Base-by-base conservation (phyloP, 2,329 filamentous ascomycete genomes). In the Leptodontidium sp. region DNA sequence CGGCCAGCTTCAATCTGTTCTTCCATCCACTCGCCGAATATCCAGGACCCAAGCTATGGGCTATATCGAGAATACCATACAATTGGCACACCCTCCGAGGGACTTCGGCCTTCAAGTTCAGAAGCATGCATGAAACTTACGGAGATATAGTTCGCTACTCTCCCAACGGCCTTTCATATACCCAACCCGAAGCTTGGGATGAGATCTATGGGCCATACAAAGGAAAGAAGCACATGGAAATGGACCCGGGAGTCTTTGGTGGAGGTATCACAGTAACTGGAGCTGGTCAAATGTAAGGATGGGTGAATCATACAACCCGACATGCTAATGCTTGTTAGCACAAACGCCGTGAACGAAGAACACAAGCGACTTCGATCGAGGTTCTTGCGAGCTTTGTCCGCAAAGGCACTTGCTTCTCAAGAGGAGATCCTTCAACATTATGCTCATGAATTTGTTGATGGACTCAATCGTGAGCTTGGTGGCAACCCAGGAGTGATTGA, bases 1-100 rank as follows among this genome's bases (percentile, higher is more conserved):
- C 26, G 49, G 29, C 45, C 7, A 67, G 68, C 45, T 73, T 74
- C 32, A 63, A 69, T 29, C 17, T 71, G 1, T 68, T 55, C 26
- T 74, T 75, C 45, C 77, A 80, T 50, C 79, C 77, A 2, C 70
- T 77, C 1, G 72, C 75, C 8, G 75, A 75, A 24, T 79, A 75
- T 61, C 77, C 75, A 0, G 78, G 79, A 1, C 79, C 79, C 2
- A 73, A 68, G 24, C 47, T 58, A 15, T 67, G 64, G 24, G 70
- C 75, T 12, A 55, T 69, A 1, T 70, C 65, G 9, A 55, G 65
- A 15, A 24, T 71, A 3, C 68, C 67, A 2, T 49, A 24, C n/a
- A 43, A 62, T 15, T 17, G 52, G 21, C 43, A 53, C 12, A 58
- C 61, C 0, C 59, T 72, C 14, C 24, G 47, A 24, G 68, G 71